A percentile compares a stretch with the other conserved stretches of the same genome.
These are phyloP conservation scores for Hippophae tibetana DNA, from an alignment of 306 rosid species.

Conservation along the genomic window DNA sequence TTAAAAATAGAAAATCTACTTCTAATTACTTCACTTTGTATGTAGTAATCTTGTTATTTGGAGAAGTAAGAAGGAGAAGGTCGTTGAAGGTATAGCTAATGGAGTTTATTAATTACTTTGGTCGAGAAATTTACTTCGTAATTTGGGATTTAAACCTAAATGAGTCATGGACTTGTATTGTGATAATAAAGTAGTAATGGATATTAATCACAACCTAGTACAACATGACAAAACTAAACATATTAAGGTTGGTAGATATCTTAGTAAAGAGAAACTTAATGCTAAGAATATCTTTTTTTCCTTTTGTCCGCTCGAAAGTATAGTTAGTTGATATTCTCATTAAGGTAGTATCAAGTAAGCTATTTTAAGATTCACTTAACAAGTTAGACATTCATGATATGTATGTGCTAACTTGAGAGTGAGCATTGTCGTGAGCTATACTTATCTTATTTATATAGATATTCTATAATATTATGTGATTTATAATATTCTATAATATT, in stretches of 20 bases:
- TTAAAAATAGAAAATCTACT: no score
- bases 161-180: not conserved
- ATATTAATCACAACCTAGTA: not conserved
- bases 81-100: no score
- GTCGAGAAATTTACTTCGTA: no score
- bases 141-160: not conserved
- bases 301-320: not conserved
- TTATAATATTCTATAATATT: no score
- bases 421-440: not conserved
- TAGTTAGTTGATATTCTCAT: not conserved
- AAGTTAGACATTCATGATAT: not conserved
- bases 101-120: no score
- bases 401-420: not conserved
- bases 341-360: not conserved
- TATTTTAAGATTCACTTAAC: not conserved
- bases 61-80: no score
- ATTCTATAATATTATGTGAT: no score
- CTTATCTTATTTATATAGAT: no score
- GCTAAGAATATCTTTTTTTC: not conserved
- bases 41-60: no score
- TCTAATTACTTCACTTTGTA: no score
- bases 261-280: no score
- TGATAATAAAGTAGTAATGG: not conserved
- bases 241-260: not conserved
- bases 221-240: not conserved